Evolutionary conservation across 139 green algal species (phyloP), one percentile per base, ranked within the genome.

Genomic region (Picochlorum sp.): DNA sequence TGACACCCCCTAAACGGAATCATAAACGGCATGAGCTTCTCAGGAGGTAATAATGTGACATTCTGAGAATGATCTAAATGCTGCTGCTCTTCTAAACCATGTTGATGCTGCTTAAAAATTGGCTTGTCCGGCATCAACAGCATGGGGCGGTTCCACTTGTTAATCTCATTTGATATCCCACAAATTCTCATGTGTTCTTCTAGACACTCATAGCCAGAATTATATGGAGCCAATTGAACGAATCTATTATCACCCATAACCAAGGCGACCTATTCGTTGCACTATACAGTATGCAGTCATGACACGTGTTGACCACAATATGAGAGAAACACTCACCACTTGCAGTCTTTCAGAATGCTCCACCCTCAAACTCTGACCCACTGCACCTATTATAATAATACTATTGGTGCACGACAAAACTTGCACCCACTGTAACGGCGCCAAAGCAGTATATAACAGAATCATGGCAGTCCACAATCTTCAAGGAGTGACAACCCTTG

Each of bases 391-490:
- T 58, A 95, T 69, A 28, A 90, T 72, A 15, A 95, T 83, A 78
- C 86, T 92, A 75, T 96, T 85, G 18, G 56, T 79, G 73, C 89
- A 96, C 62, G 78, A 79, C 26, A 69, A 77, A n/a, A 96, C 65
- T 30, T 77, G 74, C 10, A 77, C 83, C 24, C 77, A 78, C 65
- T 87, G 73, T 62, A 96, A 69, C 4, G 86, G 86, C 18, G 86
- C 83, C 41, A 96, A 96, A 81, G 8, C 79, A 63, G 70, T 96
- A 96, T n/a, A 95, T 77, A 26, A 87, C 68, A 2, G 77, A 78
- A 62, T 96, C 89, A 60, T 91, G 82, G 81, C 89, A 95, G 78
- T 93, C 84, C 6, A 81, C 68, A 16, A 95, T 78, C n/a, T 70
- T 76, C 21, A 30, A 7, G 0, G 15, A 18, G 28, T 30, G 10